Base-by-base conservation (phyloP, 805 yeast genomes). In the Naumovozyma dairenensis region DNA sequence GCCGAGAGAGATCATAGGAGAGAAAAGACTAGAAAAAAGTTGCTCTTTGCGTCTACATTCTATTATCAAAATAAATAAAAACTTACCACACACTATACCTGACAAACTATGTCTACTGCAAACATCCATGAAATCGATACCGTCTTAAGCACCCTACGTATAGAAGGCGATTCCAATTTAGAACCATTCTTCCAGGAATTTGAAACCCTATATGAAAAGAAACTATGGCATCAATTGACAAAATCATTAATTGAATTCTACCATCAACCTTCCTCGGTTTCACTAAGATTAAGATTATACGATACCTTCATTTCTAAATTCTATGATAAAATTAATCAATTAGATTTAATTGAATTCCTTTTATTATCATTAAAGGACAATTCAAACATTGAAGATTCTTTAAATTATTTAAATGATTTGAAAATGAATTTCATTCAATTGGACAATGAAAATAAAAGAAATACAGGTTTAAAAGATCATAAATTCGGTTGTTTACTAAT, bases 171-270 rank as follows among this genome's bases (percentile, higher is more conserved):
- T 38, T 63, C 72, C 3, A 84, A 78, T 25, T 64, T 86, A 33
- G 65, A 74, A 7, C 71, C 75, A 19, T 56, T 54, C n/a, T 55
- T 56, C 21, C 40, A 48, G 20, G 55, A 55, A 25, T 71, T 89
- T 53, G 96, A 87, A 52, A 95, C 85, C 48, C 66, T 67, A 37
- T 81, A 84, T 61, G 95, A 86, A 52, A 69, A 94, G 46, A 86
- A 85, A 58, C 70, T 89, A 55, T 92, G 96, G 96, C 93, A 80
- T 62, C 97, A 92, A 65, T 70, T 92, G 53, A 83, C 96, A 2
- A 72, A 73, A 40, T 60, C 73, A 5, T 64, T 92, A 37, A 60
- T 62, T 22, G 69, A 68, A 41, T 71, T 87, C 51, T 89, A 74
- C 62, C 63, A 63, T 28, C 65, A 67, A 36, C 67, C 73, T 6